Percentiles rank a stretch among this genome's conserved stretches.
Evolutionary conservation across 208 protist species (phyloP).

Genomic region (Novymonas esmeraldas): DNA sequence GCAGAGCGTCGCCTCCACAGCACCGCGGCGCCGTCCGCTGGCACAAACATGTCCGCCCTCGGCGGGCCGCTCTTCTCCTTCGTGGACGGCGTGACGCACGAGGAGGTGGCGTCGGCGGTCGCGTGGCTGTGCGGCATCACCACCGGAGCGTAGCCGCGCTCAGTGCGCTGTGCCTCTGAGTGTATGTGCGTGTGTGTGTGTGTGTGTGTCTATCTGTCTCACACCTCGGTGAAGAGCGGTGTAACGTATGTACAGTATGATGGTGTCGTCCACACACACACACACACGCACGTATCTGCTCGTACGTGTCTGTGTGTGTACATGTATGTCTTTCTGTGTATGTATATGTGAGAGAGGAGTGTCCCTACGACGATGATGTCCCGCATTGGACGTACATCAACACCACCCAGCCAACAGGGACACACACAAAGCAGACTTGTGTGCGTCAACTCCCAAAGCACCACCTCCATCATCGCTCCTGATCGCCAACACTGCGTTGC

Average conservation of each 20-base stretch:
- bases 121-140: conserved; percentile 23
- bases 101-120: conserved; percentile 25
- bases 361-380: too few species aligned
- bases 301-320: too few species aligned
- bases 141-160: too few species aligned
- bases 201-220: neutral
- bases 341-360: too few species aligned
- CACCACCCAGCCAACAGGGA: too few species aligned
- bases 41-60: conserved; percentile 10
- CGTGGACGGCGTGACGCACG: conserved; percentile 5
- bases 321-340: too few species aligned
- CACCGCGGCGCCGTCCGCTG: conserved; percentile 5
- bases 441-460: too few species aligned
- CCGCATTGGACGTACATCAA: too few species aligned
- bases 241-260: neutral
- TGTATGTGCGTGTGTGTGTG: neutral
- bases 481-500: too few species aligned
- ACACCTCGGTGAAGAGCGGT: neutral
- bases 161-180: neutral
- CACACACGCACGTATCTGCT: neutral
- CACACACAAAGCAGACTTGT: too few species aligned
- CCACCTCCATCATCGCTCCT: too few species aligned
- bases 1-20: neutral
- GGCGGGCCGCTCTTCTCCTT: conserved; percentile 22
- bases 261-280: neutral